phyloP scores from a whole-genome alignment of 257 asterid genomes.

The Nicotiana obtusifolia region DNA sequence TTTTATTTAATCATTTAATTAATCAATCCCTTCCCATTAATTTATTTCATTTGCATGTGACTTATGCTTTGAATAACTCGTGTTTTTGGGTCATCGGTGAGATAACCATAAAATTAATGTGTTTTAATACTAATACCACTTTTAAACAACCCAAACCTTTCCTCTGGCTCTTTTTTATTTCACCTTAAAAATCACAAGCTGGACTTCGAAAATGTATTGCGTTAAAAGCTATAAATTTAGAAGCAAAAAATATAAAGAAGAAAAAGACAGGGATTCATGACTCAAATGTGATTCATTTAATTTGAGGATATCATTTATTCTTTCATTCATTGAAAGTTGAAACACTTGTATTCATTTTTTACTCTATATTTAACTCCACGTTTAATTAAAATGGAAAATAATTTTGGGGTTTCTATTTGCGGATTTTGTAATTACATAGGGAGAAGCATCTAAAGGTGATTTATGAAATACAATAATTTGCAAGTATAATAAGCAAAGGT shows the following conservation, averaged over 20 bases:
- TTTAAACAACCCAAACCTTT: neutral
- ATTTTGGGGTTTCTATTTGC: neutral
- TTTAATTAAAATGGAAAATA: neutral
- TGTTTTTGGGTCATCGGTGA: neutral
- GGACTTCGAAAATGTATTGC: neutral
- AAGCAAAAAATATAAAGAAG: neutral
- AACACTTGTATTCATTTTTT: neutral
- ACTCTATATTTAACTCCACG: neutral
- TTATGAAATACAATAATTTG: neutral
- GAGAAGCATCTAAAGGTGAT: neutral
- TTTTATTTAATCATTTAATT: conserved; percentile 30
- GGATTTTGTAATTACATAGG: neutral
- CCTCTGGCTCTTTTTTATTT: neutral
- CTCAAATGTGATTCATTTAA: neutral
- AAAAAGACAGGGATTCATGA: neutral
- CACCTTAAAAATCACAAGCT: neutral
- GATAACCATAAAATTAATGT: neutral
- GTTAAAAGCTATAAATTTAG: neutral
- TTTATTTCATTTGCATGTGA: conserved; percentile 45
- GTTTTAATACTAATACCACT: neutral
- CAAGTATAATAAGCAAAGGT: neutral
- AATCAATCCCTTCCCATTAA: conserved; percentile 24
- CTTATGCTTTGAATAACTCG: conserved; percentile 41
- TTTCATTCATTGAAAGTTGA: neutral
- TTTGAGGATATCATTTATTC: neutral